phyloP scores from a whole-genome alignment of 179 eudicot genomes.

The Camellia oleifera region DNA sequence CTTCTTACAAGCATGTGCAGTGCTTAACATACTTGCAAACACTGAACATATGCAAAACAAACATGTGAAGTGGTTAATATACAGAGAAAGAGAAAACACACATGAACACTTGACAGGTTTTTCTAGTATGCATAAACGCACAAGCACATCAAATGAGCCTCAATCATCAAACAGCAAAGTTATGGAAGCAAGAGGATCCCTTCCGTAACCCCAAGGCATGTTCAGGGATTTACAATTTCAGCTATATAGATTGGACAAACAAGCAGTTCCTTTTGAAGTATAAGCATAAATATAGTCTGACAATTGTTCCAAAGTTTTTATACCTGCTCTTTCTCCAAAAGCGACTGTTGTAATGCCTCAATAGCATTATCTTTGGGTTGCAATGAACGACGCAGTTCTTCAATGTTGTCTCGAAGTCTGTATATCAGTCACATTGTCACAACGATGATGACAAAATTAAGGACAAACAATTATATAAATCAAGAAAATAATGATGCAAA shows the following conservation, averaged over 20 bases:
- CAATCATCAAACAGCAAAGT: not conserved
- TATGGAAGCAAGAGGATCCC: not conserved
- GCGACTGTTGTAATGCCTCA: slow-evolving; percentile 73
- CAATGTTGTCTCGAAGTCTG: slow-evolving; percentile 91
- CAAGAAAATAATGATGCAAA: not conserved
- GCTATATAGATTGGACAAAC: not conserved
- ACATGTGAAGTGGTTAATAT: not conserved
- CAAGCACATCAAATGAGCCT: not conserved
- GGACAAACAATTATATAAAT: not conserved
- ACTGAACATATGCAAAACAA: not conserved
- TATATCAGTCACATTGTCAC: slow-evolving; percentile 18
- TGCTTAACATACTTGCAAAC: not conserved
- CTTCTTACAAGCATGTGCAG: not conserved
- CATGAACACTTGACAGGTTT: not conserved
- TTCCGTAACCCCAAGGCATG: not conserved
- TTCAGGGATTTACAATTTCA: slow-evolving; percentile 1
- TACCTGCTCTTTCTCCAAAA: slow-evolving; percentile 93
- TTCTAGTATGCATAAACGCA: not conserved
- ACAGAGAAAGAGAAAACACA: not conserved
- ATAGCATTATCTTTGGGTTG: slow-evolving; percentile 90
- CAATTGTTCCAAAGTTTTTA: not conserved
- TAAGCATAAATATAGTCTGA: not conserved
- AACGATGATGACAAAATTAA: not conserved
- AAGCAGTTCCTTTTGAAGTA: not conserved
- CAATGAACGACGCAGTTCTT: slow-evolving; percentile 84